Conservation (phyloP, 2,329 filamentous ascomycete genomes). For the Cladosporium velox region DNA sequence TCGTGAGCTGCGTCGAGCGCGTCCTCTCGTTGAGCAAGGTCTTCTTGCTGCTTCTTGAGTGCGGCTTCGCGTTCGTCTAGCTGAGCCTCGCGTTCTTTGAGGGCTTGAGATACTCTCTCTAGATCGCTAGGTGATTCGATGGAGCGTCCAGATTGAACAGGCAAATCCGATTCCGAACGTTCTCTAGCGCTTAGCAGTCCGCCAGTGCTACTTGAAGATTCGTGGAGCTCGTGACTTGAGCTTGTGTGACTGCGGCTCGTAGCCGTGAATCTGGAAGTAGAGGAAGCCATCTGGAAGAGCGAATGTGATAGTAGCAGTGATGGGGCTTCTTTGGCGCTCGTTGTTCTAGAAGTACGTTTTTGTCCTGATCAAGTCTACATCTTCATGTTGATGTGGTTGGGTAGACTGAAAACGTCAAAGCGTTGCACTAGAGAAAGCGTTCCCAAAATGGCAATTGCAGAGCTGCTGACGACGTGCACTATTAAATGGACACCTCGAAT, state of each 20-base stretch:
- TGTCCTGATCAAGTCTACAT: neutral
- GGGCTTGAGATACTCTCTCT: neutral
- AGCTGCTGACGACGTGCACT: neutral
- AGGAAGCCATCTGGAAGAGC: neutral
- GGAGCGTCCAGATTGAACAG: neutral
- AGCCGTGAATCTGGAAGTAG: neutral
- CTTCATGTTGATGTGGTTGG: neutral
- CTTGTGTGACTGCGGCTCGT: neutral
- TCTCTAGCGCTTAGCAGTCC: neutral
- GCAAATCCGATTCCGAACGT: neutral
- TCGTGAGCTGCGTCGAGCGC: constrained; percentile 18
- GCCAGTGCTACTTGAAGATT: neutral
- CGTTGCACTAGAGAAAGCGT: neutral
- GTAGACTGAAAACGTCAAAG: neutral
- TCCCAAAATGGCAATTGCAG: neutral
- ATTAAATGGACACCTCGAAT: neutral
- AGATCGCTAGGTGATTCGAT: neutral
- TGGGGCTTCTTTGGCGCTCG: no score
- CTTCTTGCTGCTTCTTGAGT: constrained; percentile 2
- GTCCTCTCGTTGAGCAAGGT: neutral
- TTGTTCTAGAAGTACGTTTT: neutral
- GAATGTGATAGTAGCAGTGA: neutral
- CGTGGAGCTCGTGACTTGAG: neutral
- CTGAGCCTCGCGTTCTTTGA: constrained; percentile 11
- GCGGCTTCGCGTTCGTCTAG: constrained; percentile 13